Base-by-base conservation (phyloP, 192 early-diverging fungal genomes). In the Gamsiella multidivaricata region DNA sequence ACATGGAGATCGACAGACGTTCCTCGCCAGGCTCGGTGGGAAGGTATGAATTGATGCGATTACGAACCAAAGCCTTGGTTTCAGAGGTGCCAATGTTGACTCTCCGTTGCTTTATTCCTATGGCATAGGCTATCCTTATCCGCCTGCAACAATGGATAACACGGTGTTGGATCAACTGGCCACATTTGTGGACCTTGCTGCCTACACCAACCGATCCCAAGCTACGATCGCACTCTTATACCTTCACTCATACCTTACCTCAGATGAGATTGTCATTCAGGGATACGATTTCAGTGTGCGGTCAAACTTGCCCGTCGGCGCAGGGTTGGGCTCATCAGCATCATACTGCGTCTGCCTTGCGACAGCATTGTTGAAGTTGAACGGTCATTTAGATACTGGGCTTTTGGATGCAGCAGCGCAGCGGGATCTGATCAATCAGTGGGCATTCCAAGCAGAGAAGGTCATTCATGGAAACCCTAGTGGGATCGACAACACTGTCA, bases 271-370 rank as follows among this genome's bases (percentile, higher is more conserved):
- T 14, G 58, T 49, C 9, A 47, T 18, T 9, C 56, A 34, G 14
- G 85, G 87, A 28, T 84, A 94, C 23, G 88, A 85, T 3, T 63
- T 97, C 11, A 83, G 81, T 60, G 88, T 94, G 23, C 75, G 88
- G 26, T 95, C 95, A 0, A 80, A 82, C 47, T 61, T 99, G 17
- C 98, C 98, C 0, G 91, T 98, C 20, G 96, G 96, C 9, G 89
- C 96, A 7, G 98, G 98, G 2, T 86, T 99, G 15, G 98, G 98
- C 0, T 96, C 94, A 3, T 98, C 97, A n/a, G 98, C 98, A 1
- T 88, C 95, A 14, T 98, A 90, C 79, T 89, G 90, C 55, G 96
- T 96, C 12, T 86, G 81, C 10, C 54, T 98, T 29, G 85, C 96
- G 10, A 86, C 95, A 0, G 90, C 91, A 17, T 72, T 99, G 43